Conservation (phyloP, 176 grass and related monocot species). For the Zizania latifolia region DNA sequence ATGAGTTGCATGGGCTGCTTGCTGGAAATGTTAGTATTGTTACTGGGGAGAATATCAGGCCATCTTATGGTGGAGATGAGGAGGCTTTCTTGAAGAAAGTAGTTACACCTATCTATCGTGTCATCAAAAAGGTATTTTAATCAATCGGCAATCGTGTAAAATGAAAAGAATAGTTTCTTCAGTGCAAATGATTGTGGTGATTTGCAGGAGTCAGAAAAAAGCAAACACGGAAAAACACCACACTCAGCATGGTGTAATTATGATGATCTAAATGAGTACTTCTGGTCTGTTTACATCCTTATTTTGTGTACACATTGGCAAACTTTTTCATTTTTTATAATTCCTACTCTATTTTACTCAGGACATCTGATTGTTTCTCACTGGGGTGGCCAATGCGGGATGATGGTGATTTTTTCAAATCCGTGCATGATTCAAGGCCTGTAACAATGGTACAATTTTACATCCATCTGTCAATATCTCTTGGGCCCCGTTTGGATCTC, state of each 20-base stretch:
- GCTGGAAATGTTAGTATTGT: conserved; percentile 84
- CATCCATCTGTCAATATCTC: conserved; percentile 20
- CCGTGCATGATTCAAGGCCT: conserved; percentile 48
- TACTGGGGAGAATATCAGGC: conserved; percentile 90
- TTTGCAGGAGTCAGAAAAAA: conserved; percentile 86
- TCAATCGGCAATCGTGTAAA: background rate
- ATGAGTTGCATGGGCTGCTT: conserved; percentile 78
- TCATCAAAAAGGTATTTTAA: conserved; percentile 57
- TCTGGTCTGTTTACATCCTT: conserved; percentile 56
- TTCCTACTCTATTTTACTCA: conserved; percentile 36
- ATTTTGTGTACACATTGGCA: conserved; percentile 1
- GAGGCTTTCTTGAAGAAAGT: conserved; percentile 97
- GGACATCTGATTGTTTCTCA: conserved; percentile 88
- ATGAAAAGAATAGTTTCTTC: conserved; percentile 18
- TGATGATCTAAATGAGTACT: conserved; percentile 93
- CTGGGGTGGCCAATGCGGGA: conserved; percentile 97
- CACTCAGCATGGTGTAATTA: conserved; percentile 98
- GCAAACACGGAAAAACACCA: conserved; percentile 81
- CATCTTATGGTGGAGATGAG: conserved; percentile 89
- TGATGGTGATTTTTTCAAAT: conserved; percentile 92
- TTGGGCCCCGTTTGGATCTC: too few species aligned
- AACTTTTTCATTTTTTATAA: conserved; percentile 17
- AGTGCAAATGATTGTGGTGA: conserved; percentile 26
- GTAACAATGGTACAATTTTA: conserved; percentile 42
- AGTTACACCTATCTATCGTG: conserved; percentile 77